phyloP scores from a whole-genome alignment of 192 early-diverging fungal genomes.

The Phlyctochytrium planicorne region DNA sequence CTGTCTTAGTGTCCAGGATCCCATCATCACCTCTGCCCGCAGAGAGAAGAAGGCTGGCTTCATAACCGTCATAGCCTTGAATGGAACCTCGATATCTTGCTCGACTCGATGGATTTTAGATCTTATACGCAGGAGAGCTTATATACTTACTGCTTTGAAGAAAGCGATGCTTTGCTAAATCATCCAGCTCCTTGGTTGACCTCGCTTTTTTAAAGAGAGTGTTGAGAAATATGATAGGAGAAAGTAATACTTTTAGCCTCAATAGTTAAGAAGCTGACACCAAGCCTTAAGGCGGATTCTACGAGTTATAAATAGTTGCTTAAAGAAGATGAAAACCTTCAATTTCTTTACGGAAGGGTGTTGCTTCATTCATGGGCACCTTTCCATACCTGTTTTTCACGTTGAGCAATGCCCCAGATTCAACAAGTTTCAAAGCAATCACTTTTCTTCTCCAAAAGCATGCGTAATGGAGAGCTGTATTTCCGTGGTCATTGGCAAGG shows the following conservation, averaged over 20 bases:
- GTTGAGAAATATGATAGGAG: too few species aligned
- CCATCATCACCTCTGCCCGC: conserved; percentile 9
- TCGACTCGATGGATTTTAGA: conserved; percentile 25
- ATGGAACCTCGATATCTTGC: conserved; percentile 39
- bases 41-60: conserved; percentile 7
- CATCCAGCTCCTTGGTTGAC: background rate
- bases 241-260: too few species aligned
- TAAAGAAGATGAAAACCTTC: too few species aligned
- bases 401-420: conserved; percentile 26
- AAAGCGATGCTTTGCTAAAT: background rate
- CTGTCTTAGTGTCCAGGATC: conserved; percentile 35
- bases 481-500: conserved; percentile 56
- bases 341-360: too few species aligned
- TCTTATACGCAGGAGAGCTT: background rate
- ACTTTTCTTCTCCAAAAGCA: conserved; percentile 44
- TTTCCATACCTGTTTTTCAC: conserved; percentile 47
- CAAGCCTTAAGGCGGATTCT: too few species aligned
- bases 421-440: conserved; percentile 29
- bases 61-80: conserved; percentile 20
- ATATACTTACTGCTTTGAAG: conserved; percentile 1
- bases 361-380: conserved; percentile 35
- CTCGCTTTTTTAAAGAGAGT: conserved; percentile 17
- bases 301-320: too few species aligned
- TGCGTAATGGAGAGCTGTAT: conserved; percentile 60
- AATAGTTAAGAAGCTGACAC: too few species aligned